Evolutionary conservation across 2,329 filamentous ascomycete species (phyloP).

Genomic region (Bertia moriformis): DNA sequence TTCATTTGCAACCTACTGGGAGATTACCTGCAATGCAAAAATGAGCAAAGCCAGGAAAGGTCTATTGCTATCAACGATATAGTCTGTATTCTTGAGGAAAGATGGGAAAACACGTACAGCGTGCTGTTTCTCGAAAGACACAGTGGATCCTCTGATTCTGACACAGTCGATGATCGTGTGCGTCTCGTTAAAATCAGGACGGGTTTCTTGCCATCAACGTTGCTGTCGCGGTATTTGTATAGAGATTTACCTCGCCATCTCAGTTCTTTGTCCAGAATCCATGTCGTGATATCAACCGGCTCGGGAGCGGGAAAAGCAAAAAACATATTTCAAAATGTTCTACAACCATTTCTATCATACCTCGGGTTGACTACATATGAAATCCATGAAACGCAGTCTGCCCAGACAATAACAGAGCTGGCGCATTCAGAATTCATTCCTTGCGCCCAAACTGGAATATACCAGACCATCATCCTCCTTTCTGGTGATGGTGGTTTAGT

Average conservation of each 20-base stretch:
- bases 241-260: not conserved
- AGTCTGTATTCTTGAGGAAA: too few species aligned
- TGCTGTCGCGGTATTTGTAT: constrained; percentile 1
- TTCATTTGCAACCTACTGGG: too few species aligned
- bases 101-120: too few species aligned
- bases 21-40: too few species aligned
- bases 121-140: too few species aligned
- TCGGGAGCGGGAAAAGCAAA: not conserved
- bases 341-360: constrained; percentile 19
- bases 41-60: too few species aligned
- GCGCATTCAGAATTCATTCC: constrained; percentile 28
- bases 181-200: too few species aligned
- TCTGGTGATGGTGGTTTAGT: constrained; percentile 47
- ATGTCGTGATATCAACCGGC: not conserved
- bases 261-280: not conserved
- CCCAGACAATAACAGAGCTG: constrained; percentile 30
- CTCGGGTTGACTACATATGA: constrained; percentile 18
- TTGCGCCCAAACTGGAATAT: constrained; percentile 24
- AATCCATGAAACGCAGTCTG: constrained; percentile 33
- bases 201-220: too few species aligned
- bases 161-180: too few species aligned
- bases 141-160: too few species aligned
- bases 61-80: too few species aligned
- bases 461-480: constrained; percentile 36
- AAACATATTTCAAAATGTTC: not conserved